Conservation (phyloP, 768 basidiomycete genomes). For the Lactarius quietus region DNA sequence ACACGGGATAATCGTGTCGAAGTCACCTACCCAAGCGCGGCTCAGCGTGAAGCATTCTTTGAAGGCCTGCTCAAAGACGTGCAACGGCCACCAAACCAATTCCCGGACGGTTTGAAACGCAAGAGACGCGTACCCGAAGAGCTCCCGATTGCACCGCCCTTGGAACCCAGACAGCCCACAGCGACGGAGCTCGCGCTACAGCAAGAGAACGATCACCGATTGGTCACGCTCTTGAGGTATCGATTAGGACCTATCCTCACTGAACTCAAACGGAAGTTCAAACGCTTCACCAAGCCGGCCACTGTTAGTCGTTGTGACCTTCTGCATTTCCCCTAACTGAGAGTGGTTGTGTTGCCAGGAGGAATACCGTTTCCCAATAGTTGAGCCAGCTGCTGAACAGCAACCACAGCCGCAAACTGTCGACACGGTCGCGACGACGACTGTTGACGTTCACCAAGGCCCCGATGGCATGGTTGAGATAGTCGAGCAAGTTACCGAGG, state of each 20-base stretch:
- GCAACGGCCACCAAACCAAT: conserved; percentile 74
- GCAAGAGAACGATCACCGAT: conserved; percentile 73
- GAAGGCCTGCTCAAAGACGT: conserved; percentile 65
- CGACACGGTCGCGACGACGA: conserved; percentile 36
- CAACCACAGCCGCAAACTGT: conserved; percentile 30
- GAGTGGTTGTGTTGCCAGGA: conserved; percentile 44
- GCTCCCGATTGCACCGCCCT: conserved; percentile 83
- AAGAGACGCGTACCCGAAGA: conserved; percentile 81
- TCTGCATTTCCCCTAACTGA: neutral
- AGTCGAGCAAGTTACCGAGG: conserved; percentile 35
- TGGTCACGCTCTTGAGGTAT: conserved; percentile 79
- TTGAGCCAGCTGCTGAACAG: conserved; percentile 26
- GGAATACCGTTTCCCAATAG: conserved; percentile 60
- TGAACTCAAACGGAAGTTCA: conserved; percentile 90
- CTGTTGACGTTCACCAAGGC: conserved; percentile 37
- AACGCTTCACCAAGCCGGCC: conserved; percentile 80
- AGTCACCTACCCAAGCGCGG: conserved; percentile 47
- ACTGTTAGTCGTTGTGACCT: conserved; percentile 46
- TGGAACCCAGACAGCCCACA: conserved; percentile 79
- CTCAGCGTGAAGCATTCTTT: conserved; percentile 75
- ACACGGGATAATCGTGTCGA: conserved; percentile 71
- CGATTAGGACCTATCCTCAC: conserved; percentile 86
- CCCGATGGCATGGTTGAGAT: conserved; percentile 46
- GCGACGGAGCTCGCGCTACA: conserved; percentile 80
- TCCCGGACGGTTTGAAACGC: conserved; percentile 84